Base-by-base conservation (phyloP, 495 filamentous ascomycete genomes). In the Aspergillus conjunctus region DNA sequence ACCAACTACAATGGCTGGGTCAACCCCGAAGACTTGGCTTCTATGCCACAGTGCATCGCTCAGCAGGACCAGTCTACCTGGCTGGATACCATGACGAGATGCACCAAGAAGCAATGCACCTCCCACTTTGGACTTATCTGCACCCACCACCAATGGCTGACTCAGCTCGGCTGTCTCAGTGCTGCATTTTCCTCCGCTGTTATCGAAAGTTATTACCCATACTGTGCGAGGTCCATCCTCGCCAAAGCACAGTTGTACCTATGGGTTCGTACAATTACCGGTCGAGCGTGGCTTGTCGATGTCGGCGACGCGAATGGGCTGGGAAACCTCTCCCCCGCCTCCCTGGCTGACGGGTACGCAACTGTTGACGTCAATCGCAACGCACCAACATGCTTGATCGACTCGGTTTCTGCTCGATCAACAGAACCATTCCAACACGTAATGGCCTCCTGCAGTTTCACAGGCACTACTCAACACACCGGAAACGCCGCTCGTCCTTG, bases 111-210 rank as follows among this genome's bases (percentile, higher is more conserved):
- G 32, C 51, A 51, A 64, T 64, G 61, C 56, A 64, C 61, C 51
- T 52, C 44, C 8, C 61, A 60, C 51, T 60, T 64, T 46, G 20
- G 31, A 52, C 1, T 45, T 43, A 56, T 64, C 51, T 64, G 61
- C 51, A 60, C 61, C 56, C 61, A 64, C 56, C 51, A 64, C 56
- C 61, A 64, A 56, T 64, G 51, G 56, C 45, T 64, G 52, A 64
- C 56, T 48, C 20, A 64, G 21, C 61, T 59, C 44, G 56, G 56
- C 51, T 64, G 61, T 51, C 51, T 64, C n/a, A 60, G 51, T 44
- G 14, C 18, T 48, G 51, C 21, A 52, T 60, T 64, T 46, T 56
- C 61, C 43, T 11, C 61, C 15, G 45, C 32, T 8, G 21, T 64
- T 22, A 46, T 60, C 51, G n/a, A 43, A 55, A 21, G 26, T 34